Evolutionary conservation across 2,329 filamentous ascomycete species (phyloP).

Genomic region (Alternaria incomplexa): DNA sequence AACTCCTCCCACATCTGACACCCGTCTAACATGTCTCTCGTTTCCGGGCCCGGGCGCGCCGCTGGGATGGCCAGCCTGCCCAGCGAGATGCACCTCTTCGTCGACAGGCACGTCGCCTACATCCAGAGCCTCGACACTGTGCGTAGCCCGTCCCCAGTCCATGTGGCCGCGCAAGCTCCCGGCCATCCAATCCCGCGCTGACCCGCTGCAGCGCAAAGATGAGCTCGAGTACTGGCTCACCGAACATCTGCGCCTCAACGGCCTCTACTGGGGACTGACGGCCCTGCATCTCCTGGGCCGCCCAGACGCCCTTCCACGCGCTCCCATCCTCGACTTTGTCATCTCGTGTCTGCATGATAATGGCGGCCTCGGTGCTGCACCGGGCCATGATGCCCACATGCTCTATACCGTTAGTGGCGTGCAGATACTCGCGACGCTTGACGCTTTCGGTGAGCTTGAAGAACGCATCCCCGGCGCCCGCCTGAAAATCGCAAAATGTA

Average conservation of each 20-base stretch:
- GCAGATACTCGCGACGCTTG: slow-evolving; percentile 86
- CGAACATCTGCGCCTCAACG: slow-evolving; percentile 92
- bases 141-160: slow-evolving; percentile 47
- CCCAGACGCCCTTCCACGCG: slow-evolving; percentile 80
- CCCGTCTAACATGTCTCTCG: slow-evolving; percentile 61
- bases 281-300: slow-evolving; percentile 83
- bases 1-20: neutral
- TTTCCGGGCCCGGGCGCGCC: slow-evolving; percentile 64
- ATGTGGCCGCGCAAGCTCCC: slow-evolving; percentile 23
- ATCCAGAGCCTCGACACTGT: slow-evolving; percentile 90
- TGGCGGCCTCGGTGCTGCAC: slow-evolving; percentile 92
- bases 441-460: slow-evolving; percentile 85
- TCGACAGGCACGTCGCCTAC: slow-evolving; percentile 82
- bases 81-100: slow-evolving; percentile 58
- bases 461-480: slow-evolving; percentile 69
- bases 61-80: slow-evolving; percentile 48
- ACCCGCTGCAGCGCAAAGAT: slow-evolving; percentile 73
- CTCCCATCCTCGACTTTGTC: slow-evolving; percentile 88
- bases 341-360: slow-evolving; percentile 88
- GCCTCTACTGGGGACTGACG: slow-evolving; percentile 94
- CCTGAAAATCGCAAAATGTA: slow-evolving; percentile 79
- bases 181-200: slow-evolving; percentile 40
- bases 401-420: slow-evolving; percentile 94
- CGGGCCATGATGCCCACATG: slow-evolving; percentile 94
- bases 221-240: slow-evolving; percentile 98